These are phyloP conservation scores for Lichtheimia hyalospora DNA, from an alignment of 371 early-diverging fungal species.

Conservation along the genomic window DNA sequence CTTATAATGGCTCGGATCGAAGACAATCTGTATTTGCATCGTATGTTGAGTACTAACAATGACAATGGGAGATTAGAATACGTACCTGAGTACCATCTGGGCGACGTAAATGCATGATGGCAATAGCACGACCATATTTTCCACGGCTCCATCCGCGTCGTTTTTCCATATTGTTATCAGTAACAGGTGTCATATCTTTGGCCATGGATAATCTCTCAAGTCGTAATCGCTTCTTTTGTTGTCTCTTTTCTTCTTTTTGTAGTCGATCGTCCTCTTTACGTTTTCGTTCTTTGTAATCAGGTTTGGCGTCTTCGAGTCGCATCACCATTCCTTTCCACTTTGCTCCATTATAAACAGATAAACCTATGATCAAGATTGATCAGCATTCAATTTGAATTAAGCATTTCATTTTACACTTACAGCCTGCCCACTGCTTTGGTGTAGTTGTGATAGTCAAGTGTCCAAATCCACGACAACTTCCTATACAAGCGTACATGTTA, in stretches of 20 bases:
- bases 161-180: constrained; percentile 66
- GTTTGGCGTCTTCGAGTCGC: constrained; percentile 79
- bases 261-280: constrained; percentile 26
- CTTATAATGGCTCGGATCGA: constrained; percentile 75
- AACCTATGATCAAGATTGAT: constrained; percentile 45
- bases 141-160: constrained; percentile 74
- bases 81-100: constrained; percentile 49
- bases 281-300: constrained; percentile 61
- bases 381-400: constrained; percentile 8
- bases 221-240: constrained; percentile 34
- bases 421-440: constrained; percentile 63
- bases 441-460: constrained; percentile 70
- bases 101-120: constrained; percentile 65
- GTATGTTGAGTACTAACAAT: not conserved
- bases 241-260: constrained; percentile 14
- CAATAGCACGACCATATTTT: constrained; percentile 76
- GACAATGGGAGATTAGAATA: not conserved
- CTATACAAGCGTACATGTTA: constrained; percentile 11
- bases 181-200: constrained; percentile 66
- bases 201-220: constrained; percentile 24
- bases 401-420: constrained; percentile 15
- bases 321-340: constrained; percentile 85
- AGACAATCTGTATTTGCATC: constrained; percentile 46
- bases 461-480: constrained; percentile 73
- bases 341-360: constrained; percentile 71